Percentiles rank a stretch among this genome's conserved stretches.
Evolutionary conservation across 2,329 filamentous ascomycete species (phyloP).

Genomic region (Blumeria hordei): DNA sequence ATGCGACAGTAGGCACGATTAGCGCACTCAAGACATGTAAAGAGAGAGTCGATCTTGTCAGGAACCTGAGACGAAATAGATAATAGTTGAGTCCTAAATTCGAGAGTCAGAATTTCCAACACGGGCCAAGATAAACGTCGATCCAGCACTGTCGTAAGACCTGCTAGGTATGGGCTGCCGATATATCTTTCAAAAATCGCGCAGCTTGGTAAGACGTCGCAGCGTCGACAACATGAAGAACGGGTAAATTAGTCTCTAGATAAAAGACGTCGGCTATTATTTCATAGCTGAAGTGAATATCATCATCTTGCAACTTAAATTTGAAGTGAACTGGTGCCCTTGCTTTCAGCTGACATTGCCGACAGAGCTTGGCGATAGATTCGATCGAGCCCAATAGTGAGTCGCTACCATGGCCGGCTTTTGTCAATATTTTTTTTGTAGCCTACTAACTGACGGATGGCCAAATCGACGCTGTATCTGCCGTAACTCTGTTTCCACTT

Average conservation of each 20-base stretch:
- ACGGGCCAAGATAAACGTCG: not conserved
- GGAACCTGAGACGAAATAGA: no score
- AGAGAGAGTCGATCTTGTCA: no score
- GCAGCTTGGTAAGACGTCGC: not conserved
- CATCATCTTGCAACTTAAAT: conserved; percentile 2
- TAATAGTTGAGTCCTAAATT: no score
- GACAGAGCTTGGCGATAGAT: not conserved
- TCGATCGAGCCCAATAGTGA: not conserved
- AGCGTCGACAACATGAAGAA: not conserved
- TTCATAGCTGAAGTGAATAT: not conserved
- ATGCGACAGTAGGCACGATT: no score
- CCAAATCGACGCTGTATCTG: not conserved
- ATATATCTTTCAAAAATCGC: not conserved
- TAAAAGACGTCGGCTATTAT: not conserved
- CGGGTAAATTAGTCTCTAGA: not conserved
- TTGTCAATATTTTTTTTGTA: not conserved
- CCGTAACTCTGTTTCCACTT: not conserved
- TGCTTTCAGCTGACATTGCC: not conserved
- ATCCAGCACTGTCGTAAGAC: not conserved
- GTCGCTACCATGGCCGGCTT: not conserved
- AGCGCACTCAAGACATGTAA: no score
- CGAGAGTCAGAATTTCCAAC: no score
- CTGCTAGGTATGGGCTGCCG: not conserved
- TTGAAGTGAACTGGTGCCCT: not conserved
- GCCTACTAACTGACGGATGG: not conserved